Conservation (phyloP, 495 filamentous ascomycete species). For the Lepidopterella palustris region DNA sequence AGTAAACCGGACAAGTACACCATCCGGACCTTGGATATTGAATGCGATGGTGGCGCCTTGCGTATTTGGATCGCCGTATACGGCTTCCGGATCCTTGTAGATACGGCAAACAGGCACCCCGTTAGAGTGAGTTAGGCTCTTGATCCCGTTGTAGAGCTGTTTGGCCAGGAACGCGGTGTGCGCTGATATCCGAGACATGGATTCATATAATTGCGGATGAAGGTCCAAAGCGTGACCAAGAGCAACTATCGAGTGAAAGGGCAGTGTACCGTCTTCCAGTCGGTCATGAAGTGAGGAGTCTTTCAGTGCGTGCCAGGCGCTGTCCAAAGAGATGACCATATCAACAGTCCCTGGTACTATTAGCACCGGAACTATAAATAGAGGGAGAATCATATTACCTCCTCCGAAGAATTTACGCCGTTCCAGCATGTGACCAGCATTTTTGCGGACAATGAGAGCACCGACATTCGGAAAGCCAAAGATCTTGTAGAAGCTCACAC, state of each 20-base stretch:
- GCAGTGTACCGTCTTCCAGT: constrained; percentile 71
- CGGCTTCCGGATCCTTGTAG: constrained; percentile 48
- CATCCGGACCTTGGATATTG: constrained; percentile 52
- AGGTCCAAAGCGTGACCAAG: constrained; percentile 62
- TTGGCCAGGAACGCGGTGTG: constrained; percentile 55
- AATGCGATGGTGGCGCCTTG: constrained; percentile 71
- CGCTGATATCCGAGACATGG: constrained; percentile 54
- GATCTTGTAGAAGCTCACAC: constrained; percentile 73
- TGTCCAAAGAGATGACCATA: constrained; percentile 53
- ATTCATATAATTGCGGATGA: constrained; percentile 55
- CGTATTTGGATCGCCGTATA: constrained; percentile 49
- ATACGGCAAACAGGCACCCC: constrained; percentile 51
- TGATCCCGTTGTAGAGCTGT: constrained; percentile 47
- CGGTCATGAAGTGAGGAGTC: constrained; percentile 53
- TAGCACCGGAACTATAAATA: not conserved
- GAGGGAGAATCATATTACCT: constrained; percentile 35
- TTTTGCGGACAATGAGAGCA: constrained; percentile 59
- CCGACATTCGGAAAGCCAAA: constrained; percentile 77
- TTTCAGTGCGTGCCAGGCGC: constrained; percentile 61
- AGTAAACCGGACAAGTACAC: constrained; percentile 50
- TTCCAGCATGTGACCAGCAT: constrained; percentile 54
- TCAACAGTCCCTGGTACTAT: constrained; percentile 60
- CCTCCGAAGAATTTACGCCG: constrained; percentile 69
- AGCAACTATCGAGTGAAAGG: constrained; percentile 71
- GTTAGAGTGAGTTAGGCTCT: constrained; percentile 52